A percentile compares a stretch with the other conserved stretches of the same genome.
Evolutionary conservation across 352 stramenopile species (phyloP).

Genomic region (Vaucheria bursata): DNA sequence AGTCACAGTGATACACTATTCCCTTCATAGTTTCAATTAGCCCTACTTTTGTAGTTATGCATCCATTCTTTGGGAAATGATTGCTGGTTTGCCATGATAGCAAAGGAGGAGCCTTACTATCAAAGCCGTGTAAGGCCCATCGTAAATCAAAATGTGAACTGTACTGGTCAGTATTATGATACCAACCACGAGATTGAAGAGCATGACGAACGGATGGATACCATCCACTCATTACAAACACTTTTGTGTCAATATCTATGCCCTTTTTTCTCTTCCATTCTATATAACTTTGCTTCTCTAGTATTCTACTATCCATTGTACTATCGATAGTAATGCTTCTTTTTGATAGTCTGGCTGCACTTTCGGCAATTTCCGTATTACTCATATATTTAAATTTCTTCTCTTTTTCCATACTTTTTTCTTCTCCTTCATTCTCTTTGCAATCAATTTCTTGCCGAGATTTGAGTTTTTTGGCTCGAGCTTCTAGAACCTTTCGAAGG

Average conservation of each 20-base stretch:
- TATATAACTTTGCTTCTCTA: no score
- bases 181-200: conserved; percentile 73
- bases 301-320: conserved; percentile 67
- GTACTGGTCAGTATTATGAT: conserved; percentile 66
- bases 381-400: no score
- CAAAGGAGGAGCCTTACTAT: conserved; percentile 65
- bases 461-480: no score
- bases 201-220: conserved; percentile 79
- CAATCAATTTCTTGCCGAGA: no score
- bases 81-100: conserved; percentile 75
- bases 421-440: no score
- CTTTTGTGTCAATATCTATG: conserved; percentile 54
- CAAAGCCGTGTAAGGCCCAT: conserved; percentile 75
- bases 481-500: no score
- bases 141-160: conserved; percentile 80
- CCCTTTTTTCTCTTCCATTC: conserved; percentile 78
- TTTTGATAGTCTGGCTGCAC: conserved; percentile 45
- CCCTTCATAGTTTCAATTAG: conserved; percentile 68
- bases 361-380: neutral
- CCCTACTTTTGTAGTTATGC: conserved; percentile 78
- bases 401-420: no score
- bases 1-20: conserved; percentile 66
- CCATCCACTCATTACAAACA: conserved; percentile 79
- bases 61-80: conserved; percentile 77
- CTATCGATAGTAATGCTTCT: conserved; percentile 11